phyloP scores from a whole-genome alignment of 2,329 filamentous ascomycete genomes.

The Exophiala oligosperma region DNA sequence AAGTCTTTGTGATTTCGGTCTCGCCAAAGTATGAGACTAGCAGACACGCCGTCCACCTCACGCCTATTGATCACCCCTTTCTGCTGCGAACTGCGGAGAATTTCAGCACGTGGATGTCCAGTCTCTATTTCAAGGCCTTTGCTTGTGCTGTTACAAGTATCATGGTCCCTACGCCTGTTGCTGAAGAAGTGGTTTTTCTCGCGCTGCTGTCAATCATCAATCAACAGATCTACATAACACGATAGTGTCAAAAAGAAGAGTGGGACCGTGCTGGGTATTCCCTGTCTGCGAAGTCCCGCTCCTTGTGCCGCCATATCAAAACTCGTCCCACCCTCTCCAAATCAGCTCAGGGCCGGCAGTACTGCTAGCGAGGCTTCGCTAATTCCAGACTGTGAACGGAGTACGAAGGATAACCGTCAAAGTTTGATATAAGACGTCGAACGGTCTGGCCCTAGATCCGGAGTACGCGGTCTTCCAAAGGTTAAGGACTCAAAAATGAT shows the following conservation, averaged over 20 bases:
- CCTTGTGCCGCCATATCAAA: background rate
- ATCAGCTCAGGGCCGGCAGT: background rate
- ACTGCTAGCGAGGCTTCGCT: background rate
- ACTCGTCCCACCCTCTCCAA: background rate
- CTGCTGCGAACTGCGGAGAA: background rate
- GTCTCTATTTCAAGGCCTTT: background rate
- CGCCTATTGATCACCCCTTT: slow-evolving; percentile 1
- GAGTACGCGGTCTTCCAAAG: too few species aligned
- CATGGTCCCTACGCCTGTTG: background rate
- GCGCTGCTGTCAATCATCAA: background rate
- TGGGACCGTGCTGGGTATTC: background rate
- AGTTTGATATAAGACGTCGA: background rate
- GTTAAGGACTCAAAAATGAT: too few species aligned
- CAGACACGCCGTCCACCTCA: background rate
- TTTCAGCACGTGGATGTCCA: background rate
- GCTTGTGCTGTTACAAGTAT: background rate
- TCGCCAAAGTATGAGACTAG: background rate
- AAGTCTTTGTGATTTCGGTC: background rate
- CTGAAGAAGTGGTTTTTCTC: background rate
- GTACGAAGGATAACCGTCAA: too few species aligned
- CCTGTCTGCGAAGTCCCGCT: background rate
- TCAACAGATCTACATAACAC: background rate
- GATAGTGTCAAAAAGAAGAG: background rate
- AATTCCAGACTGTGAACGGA: background rate
- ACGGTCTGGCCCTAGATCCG: background rate